Base-by-base conservation (phyloP, 257 asterid genomes). In the Scutellaria baicalensis region DNA sequence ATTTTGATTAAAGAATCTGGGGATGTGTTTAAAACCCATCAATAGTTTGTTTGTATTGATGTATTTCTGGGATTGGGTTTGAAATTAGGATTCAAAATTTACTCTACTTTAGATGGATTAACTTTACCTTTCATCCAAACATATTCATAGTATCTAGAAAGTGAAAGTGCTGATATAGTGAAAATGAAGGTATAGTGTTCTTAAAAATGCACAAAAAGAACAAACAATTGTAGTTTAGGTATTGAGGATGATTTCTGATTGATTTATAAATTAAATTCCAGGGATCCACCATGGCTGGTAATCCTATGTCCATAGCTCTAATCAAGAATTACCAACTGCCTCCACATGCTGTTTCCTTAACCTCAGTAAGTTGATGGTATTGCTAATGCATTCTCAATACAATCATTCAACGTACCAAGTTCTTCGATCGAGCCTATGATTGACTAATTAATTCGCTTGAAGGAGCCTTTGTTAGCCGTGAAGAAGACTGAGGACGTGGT, bases 401-500 rank as follows among this genome's bases (percentile, higher is more conserved):
- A 27, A 27, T 2, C 33, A 42, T 16, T 59, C 44, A 18, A 27
- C 33, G 4, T 27, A 20, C 12, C 17, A 21, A 7, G 52, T n/a
- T 55, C 9, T 12, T n/a, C 4, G 8, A 10, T 42, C 4, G 35
- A 60, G 40, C 18, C 7, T 23, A 55, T 21, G 6, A 45, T 11
- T 13, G 16, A 0, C 5, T 2, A 10, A 4, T 47, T 13, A 4
- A 17, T 51, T 40, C 6, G 20, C 12, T 21, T 13, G 64, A 63
- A 84, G 86, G 76, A 66, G 52, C 54, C 71, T 10, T 76, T 44
- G 5, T 57, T 80, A 57, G 79, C 71, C 0, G 68, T 66, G 27
- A 70, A 68, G 68, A 84, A 77, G 58, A 84, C 92, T 1, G 90
- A 77, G 81, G 84, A 86, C 27, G 82, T 82, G 31, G 95, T 86